Percentiles rank a stretch among this genome's conserved stretches.
These are phyloP conservation scores for Jatropha curcas DNA, from an alignment of 345 rosid genomes.

Conservation along the genomic window DNA sequence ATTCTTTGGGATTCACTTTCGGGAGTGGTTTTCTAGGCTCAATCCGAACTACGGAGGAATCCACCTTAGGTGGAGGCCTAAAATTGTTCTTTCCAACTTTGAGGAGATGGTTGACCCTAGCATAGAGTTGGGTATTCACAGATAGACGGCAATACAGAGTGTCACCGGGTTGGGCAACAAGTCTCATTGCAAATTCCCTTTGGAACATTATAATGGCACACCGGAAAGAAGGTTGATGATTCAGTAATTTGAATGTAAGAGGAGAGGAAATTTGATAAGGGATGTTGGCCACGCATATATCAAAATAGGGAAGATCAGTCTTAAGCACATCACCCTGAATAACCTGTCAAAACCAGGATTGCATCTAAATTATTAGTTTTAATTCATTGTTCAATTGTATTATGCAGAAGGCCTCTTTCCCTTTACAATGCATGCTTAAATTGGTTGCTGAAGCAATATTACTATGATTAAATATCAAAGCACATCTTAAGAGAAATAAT, in stretches of 20 bases:
- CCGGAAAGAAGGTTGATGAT: constrained; percentile 76
- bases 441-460: too few relatives aligned
- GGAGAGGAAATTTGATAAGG: constrained; percentile 95
- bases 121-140: constrained; percentile 78
- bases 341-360: constrained; percentile 43
- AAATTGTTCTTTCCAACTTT: constrained; percentile 94
- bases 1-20: constrained; percentile 64
- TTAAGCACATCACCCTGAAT: constrained; percentile 90
- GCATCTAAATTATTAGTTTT: neutral
- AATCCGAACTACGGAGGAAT: constrained; percentile 88
- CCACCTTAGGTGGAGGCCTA: constrained; percentile 95
- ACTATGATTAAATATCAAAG: too few relatives aligned
- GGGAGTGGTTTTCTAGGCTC: constrained; percentile 82
- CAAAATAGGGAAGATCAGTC: constrained; percentile 85
- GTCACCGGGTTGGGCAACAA: constrained; percentile 89
- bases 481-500: too few relatives aligned
- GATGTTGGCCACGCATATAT: constrained; percentile 88
- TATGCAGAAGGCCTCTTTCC: neutral
- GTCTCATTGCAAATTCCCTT: constrained; percentile 90
- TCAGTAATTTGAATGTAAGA: constrained; percentile 76
- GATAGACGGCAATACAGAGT: constrained; percentile 81
- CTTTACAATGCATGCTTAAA: too few relatives aligned
- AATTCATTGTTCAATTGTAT: neutral
- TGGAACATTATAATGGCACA: constrained; percentile 94
- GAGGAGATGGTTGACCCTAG: constrained; percentile 85